Evolutionary conservation across 306 rosid genomes (phyloP), one percentile per base, ranked within the genome.

Genomic region (Amphicarpaea edgeworthii): DNA sequence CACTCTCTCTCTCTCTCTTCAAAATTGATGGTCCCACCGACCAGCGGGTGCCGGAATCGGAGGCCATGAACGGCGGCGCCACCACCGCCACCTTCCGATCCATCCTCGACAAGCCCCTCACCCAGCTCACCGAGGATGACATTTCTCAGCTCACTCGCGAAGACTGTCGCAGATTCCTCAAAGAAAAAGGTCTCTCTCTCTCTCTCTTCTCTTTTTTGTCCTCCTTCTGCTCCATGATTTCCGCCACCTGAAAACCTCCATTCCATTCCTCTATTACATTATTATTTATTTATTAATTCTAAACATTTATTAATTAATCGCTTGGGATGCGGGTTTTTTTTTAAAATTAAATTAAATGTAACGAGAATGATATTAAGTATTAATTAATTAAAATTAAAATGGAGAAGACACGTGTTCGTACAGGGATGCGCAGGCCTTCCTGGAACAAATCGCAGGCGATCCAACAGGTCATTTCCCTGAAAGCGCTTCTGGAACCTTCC

Each of bases 381-480:
- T 16, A 28, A 28, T 28, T 34, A 19, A 57, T 14, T 16, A 50
- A 28, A 19, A 57, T 14, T 16, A 50, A 28, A 83, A 43, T 17
- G 55, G 30, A 20, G 77, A 43, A 24, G 83, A 81, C 90, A 90
- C 95, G 95, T 92, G 97, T 89, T 77, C 88, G 87, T 88, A 74
- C 97, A 95, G 99, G 99, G 86, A 96, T 96, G 99, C 90, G 99
- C 70, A 78, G 97, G 90, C 99, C 99, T 17, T 96, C 99, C 17
- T 96, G 99, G 99, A 96, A 96, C 97, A 96, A 96, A 89, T 96
- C 98, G 28, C 99, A 96, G 86, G 99, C 99, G 87, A 92, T 96
- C 85, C 99, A 96, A 84, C 99, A 96, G 53, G 99, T 96, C 30
- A 88, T 96, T 77, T 96, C 90, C n/a, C 97, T 96, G 62, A 96